Percentiles rank a stretch among this genome's conserved stretches.
Conservation (phyloP, 176 grass and related monocot genomes). For the Coix lacrymajobi region DNA sequence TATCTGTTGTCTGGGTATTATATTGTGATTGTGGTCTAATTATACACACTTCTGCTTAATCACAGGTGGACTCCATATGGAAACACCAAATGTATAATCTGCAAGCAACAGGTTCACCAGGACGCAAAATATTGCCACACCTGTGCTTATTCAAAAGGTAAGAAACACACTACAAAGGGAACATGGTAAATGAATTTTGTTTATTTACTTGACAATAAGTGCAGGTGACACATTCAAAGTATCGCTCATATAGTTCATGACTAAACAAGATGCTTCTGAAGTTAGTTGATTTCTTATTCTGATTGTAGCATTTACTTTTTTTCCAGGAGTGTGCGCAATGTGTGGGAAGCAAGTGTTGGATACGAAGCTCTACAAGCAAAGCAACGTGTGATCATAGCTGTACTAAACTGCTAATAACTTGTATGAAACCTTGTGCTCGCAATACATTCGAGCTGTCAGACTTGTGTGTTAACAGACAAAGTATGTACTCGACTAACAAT, state of each 20-base stretch:
- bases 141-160: conserved; percentile 96
- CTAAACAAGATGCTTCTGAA: neutral
- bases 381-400: conserved; percentile 61
- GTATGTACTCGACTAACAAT: conserved; percentile 23
- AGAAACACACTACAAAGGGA: neutral
- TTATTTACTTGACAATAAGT: neutral
- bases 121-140: conserved; percentile 98
- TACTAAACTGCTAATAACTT: neutral
- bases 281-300: neutral
- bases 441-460: neutral
- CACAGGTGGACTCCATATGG: conserved; percentile 92
- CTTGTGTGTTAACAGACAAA: neutral
- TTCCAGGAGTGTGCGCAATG: conserved; percentile 86
- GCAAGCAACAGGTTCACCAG: conserved; percentile 98
- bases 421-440: conserved; percentile 6
- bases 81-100: conserved; percentile 83
- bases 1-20: neutral
- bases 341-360: conserved; percentile 98
- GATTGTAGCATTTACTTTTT: neutral
- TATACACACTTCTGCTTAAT: conserved; percentile 6
- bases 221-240: neutral
- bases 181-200: neutral
- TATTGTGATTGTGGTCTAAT: neutral
- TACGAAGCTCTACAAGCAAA: conserved; percentile 95
- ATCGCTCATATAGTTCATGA: neutral